Percentiles rank a stretch among this genome's conserved stretches.
Evolutionary conservation across 2,329 filamentous ascomycete species (phyloP).

Genomic region (Fusarium sp.): DNA sequence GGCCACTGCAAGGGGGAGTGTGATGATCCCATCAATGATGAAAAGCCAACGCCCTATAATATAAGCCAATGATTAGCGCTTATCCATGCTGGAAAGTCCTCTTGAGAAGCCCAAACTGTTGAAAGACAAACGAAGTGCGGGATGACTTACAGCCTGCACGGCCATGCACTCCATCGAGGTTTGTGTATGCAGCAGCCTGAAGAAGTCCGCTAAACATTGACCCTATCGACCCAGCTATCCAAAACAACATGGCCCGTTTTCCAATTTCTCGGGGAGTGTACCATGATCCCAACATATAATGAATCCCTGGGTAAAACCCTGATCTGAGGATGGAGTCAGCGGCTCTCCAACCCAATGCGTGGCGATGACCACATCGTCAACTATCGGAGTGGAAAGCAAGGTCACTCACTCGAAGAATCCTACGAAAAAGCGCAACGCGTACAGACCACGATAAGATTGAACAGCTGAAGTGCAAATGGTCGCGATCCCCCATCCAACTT

Average conservation of each 20-base stretch:
- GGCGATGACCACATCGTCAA: not conserved
- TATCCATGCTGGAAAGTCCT: not conserved
- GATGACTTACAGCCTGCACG: conserved; percentile 28
- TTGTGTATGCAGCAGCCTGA: conserved; percentile 31
- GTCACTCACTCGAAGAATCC: conserved; percentile 35
- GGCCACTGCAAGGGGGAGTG: conserved; percentile 20
- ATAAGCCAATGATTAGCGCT: not conserved
- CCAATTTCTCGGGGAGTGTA: conserved; percentile 32
- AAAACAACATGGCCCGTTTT: conserved; percentile 33
- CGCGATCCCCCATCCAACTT: conserved; percentile 30
- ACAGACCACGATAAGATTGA: conserved; percentile 20
- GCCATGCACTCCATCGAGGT: conserved; percentile 26
- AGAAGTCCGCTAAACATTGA: conserved; percentile 31
- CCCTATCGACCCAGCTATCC: conserved; percentile 26
- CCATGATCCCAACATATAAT: conserved; percentile 34
- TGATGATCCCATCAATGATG: conserved; percentile 35
- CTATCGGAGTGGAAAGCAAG: not conserved
- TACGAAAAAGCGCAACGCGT: conserved; percentile 24
- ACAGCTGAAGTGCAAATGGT: conserved; percentile 29
- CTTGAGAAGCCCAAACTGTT: not conserved
- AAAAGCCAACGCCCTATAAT: conserved; percentile 31
- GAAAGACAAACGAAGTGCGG: not conserved
- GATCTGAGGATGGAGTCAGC: conserved; percentile 18
- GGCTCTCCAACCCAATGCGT: not conserved
- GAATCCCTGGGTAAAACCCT: conserved; percentile 32